phyloP scores from a whole-genome alignment of 2,329 filamentous ascomycete genomes.

The Geosmithia flava region DNA sequence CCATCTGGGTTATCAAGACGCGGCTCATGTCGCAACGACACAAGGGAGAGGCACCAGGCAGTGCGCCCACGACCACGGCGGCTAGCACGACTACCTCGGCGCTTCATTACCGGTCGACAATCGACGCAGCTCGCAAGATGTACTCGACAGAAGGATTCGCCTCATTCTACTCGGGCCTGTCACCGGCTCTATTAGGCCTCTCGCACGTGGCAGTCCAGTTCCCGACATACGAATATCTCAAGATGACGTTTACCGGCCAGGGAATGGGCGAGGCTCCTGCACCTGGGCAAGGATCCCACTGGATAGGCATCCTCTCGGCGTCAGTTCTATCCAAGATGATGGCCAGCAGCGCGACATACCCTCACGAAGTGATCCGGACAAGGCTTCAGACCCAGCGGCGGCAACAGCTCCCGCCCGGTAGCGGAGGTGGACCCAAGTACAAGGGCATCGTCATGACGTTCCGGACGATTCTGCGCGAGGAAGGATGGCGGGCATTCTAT shows the following conservation, averaged over 20 bases:
- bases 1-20: constrained; percentile 99
- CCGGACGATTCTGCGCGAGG: constrained; percentile 73
- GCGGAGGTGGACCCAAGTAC: constrained; percentile 42
- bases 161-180: constrained; percentile 92
- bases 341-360: constrained; percentile 90
- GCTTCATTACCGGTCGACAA: constrained; percentile 75
- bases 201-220: constrained; percentile 97
- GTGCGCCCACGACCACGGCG: not conserved
- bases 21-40: constrained; percentile 88
- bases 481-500: constrained; percentile 95
- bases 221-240: constrained; percentile 88
- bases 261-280: constrained; percentile 60
- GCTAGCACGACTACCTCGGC: constrained; percentile 31
- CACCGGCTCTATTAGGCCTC: constrained; percentile 80
- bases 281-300: constrained; percentile 45
- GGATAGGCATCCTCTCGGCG: constrained; percentile 72
- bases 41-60: constrained; percentile 4
- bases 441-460: constrained; percentile 71
- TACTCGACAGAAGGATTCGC: constrained; percentile 77
- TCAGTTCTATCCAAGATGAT: constrained; percentile 91
- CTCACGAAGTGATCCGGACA: constrained; percentile 91
- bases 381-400: constrained; percentile 87
- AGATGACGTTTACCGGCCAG: constrained; percentile 78
- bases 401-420: constrained; percentile 16
- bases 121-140: constrained; percentile 93